Percentiles rank a stretch among this genome's conserved stretches.
Conservation (phyloP, 208 protist species). For the Novymonas esmeraldas region DNA sequence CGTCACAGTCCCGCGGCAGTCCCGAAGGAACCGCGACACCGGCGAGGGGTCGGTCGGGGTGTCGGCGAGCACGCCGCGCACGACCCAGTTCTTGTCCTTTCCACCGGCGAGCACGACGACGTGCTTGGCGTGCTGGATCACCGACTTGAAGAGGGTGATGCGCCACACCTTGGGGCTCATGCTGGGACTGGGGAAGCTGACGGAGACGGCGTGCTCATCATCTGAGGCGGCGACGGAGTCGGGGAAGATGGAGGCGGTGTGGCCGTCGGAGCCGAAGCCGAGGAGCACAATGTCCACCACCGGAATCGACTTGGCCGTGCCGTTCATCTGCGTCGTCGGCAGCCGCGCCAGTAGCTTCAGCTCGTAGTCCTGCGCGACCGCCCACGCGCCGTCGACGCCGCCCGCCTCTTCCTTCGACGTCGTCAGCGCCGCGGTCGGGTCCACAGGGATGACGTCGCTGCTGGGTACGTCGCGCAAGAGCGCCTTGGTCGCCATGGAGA, state of each 20-base stretch:
- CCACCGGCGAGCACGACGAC: conserved; percentile 77
- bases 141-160: conserved; percentile 62
- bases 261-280: conserved; percentile 80
- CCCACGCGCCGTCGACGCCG: conserved; percentile 42
- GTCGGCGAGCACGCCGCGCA: conserved; percentile 50
- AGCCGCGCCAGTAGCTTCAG: conserved; percentile 27
- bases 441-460: conserved; percentile 42
- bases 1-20: conserved; percentile 64
- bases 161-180: conserved; percentile 88
- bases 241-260: conserved; percentile 87
- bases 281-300: conserved; percentile 80
- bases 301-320: conserved; percentile 30
- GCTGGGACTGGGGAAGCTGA: conserved; percentile 67
- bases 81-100: conserved; percentile 74
- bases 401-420: conserved; percentile 31
- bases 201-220: conserved; percentile 33
- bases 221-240: conserved; percentile 56
- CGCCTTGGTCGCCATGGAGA: conserved; percentile 54
- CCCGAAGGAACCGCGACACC: conserved; percentile 66
- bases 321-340: not conserved
- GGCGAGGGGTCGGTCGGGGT: conserved; percentile 25
- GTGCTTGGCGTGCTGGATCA: conserved; percentile 66
- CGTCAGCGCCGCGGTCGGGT: conserved; percentile 34
- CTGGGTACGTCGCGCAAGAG: conserved; percentile 62
- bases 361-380: conserved; percentile 47